Evolutionary conservation across 306 rosid genomes (phyloP).

Genomic region (Sicyos baderoa): DNA sequence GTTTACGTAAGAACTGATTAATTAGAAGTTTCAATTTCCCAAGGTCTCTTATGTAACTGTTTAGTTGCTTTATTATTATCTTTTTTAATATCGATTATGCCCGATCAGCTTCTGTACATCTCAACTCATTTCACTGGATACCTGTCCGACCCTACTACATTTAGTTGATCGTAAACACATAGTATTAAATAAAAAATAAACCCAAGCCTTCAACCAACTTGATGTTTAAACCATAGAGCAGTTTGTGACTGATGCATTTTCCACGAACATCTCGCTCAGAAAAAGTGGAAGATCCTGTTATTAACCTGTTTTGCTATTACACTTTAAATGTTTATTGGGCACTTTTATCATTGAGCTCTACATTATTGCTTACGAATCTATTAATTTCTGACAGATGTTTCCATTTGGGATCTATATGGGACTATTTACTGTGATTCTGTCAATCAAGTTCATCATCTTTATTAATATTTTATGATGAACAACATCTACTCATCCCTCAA

Average conservation of each 20-base stretch:
- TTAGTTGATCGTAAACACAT: too few relatives aligned
- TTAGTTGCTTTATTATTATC: too few relatives aligned
- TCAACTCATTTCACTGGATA: too few relatives aligned
- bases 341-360: neutral
- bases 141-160: too few relatives aligned
- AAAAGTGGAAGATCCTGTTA: neutral
- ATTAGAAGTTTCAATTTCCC: neutral
- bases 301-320: neutral
- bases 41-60: neutral
- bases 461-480: neutral
- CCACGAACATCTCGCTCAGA: neutral
- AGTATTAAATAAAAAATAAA: too few relatives aligned
- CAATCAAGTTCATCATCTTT: neutral
- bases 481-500: constrained; percentile 1
- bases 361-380: neutral
- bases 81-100: too few relatives aligned
- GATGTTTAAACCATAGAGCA: neutral
- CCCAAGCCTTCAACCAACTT: neutral
- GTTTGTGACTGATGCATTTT: neutral
- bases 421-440: neutral
- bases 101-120: too few relatives aligned
- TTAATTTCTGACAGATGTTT: neutral
- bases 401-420: neutral
- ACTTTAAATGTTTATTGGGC: neutral
- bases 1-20: neutral